Conservation (phyloP, 305 asterid species). For the Fraxinus platypoda region DNA sequence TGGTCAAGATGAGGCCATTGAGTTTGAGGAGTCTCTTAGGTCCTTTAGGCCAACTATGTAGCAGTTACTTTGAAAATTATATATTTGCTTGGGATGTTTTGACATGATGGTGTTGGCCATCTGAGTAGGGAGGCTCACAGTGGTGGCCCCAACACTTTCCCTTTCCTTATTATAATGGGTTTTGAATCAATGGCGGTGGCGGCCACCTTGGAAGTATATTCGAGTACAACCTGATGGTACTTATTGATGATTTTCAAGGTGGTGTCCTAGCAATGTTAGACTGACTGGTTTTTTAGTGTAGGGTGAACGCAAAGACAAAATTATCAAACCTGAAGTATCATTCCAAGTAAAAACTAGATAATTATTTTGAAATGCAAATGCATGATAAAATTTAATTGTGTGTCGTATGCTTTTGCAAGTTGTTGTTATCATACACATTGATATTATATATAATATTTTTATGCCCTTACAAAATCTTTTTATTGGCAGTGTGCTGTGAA, state of each 20-base stretch:
- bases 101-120: not conserved
- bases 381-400: not conserved
- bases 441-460: not conserved
- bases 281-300: not conserved
- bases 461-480: not conserved
- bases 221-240: not conserved
- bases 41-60: not conserved
- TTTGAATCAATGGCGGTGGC: not conserved
- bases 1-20: not conserved
- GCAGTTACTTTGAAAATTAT: not conserved
- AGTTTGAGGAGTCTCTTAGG: not conserved
- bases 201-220: not conserved
- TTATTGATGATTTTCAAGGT: not conserved
- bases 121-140: not conserved
- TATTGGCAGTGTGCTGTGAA: slow-evolving; percentile 74
- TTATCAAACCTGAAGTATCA: not conserved
- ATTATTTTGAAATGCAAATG: not conserved
- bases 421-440: not conserved
- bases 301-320: not conserved
- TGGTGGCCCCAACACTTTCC: not conserved
- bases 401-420: not conserved
- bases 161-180: not conserved
- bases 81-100: not conserved
- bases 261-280: not conserved
- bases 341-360: not conserved